A percentile compares a stretch with the other conserved stretches of the same genome.
Evolutionary conservation across 768 basidiomycete species (phyloP).

Genomic region (Mycena crocata): DNA sequence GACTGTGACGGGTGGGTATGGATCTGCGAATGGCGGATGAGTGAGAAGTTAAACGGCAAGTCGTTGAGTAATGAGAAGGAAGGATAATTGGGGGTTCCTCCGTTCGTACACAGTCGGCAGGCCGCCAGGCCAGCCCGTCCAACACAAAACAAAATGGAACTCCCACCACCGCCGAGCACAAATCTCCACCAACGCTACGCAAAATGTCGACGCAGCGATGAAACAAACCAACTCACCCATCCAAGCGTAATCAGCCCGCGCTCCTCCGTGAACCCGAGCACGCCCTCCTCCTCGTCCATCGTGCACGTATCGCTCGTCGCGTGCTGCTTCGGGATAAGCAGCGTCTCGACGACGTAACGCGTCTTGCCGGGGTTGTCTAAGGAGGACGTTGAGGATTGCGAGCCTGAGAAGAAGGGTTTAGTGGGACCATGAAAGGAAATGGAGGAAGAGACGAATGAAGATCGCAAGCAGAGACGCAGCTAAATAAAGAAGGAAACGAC

Average conservation of each 20-base stretch:
- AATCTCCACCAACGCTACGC: too few relatives aligned
- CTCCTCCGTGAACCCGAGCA: slow-evolving; percentile 86
- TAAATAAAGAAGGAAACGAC: background rate
- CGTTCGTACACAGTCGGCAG: too few relatives aligned
- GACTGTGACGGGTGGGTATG: slow-evolving; percentile 51
- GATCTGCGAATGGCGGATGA: slow-evolving; percentile 74
- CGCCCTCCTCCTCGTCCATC: slow-evolving; percentile 91
- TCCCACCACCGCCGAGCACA: too few relatives aligned
- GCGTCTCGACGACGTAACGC: slow-evolving; percentile 74
- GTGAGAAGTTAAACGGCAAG: too few relatives aligned
- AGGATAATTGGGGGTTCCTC: too few relatives aligned
- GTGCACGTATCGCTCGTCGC: slow-evolving; percentile 93
- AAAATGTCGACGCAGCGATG: too few relatives aligned
- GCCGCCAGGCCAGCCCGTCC: too few relatives aligned
- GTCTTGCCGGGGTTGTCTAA: slow-evolving; percentile 45
- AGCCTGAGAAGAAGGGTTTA: background rate
- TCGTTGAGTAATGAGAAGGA: too few relatives aligned
- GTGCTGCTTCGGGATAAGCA: slow-evolving; percentile 90
- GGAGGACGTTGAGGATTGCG: background rate
- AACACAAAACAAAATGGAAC: too few relatives aligned
- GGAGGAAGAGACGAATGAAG: too few relatives aligned
- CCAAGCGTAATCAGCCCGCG: slow-evolving; percentile 87
- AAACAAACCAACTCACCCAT: slow-evolving; percentile 71
- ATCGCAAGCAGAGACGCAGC: too few relatives aligned
- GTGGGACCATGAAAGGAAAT: too few relatives aligned